Base-by-base conservation (phyloP, 106 monocot genomes). In the Dendrobium officinale region DNA sequence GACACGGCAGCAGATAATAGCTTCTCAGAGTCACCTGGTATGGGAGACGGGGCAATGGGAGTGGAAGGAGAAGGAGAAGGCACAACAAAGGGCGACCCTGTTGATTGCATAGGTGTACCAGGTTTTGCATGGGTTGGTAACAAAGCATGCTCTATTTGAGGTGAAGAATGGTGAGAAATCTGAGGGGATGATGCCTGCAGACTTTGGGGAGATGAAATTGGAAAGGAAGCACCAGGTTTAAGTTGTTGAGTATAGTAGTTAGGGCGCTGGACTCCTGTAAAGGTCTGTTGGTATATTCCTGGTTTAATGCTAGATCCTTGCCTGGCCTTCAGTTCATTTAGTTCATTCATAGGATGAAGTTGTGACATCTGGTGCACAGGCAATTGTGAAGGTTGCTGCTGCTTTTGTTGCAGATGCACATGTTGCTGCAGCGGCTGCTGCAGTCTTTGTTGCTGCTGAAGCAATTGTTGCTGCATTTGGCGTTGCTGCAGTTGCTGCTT, bases 151-250 rank as follows among this genome's bases (percentile, higher is more conserved):
- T 98, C 95, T 72, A 93, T 74, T 81, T 95, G 95, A 85, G 98
- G 92, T 45, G 98, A 95, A 72, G 92, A 98, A 80, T 92, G 88
- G 80, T 95, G 95, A 64, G 98, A 98, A 78, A 99, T 86, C 81
- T 94, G 95, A 56, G 98, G 98, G 4, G 98, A 95, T 79, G 91
- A 87, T 56, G 85, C 89, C 77, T 92, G 98, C 73, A 91, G 79
- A 42, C 86, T 95, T 81, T 95, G 99, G 59, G 98, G 92, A 75
- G 95, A 99, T 68, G 92, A 95, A 82, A 87, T 85, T 18, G 94
- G 88, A 80, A 92, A 92, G 70, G 83, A 79, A 75, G 89, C 41
- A 64, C 86, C 86, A 26, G 79, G 68, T 61, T 95, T 99, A 19
- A 88, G 40, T 27, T 92, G 95, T 29, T 86, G 91, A 80, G 91